These are phyloP conservation scores for Botrytis byssoidea DNA, from an alignment of 2,329 filamentous ascomycete genomes.

Conservation along the genomic window DNA sequence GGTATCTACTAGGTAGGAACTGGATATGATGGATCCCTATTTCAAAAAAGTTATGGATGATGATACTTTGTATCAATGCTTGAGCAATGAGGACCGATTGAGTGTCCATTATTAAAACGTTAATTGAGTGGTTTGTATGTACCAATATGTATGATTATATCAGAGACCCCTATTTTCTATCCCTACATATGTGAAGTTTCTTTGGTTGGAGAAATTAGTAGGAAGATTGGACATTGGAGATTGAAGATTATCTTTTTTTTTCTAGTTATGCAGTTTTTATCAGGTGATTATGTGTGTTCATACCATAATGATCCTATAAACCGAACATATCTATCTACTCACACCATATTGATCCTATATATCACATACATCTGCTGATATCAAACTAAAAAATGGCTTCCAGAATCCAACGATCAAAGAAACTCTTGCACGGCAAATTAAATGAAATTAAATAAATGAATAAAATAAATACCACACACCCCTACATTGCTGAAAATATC, in stretches of 20 bases:
- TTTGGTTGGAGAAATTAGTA: not conserved
- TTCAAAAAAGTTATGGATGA: not conserved
- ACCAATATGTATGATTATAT: not conserved
- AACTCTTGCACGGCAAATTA: not conserved
- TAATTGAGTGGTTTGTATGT: not conserved
- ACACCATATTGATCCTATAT: not conserved
- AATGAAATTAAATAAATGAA: not conserved
- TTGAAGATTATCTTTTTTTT: not conserved
- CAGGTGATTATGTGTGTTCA: not conserved
- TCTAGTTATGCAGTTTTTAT: not conserved
- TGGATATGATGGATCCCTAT: not conserved
- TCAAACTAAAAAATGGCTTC: not conserved
- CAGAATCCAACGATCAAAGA: not conserved
- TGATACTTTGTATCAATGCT: not conserved
- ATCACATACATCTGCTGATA: not conserved
- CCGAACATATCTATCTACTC: not conserved
- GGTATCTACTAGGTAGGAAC: not conserved
- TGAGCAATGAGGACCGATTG: not conserved
- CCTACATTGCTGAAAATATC: not conserved
- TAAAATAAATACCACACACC: too few species aligned
- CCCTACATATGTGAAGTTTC: not conserved
- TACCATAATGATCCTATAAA: not conserved
- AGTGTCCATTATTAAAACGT: not conserved
- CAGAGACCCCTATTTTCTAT: not conserved
- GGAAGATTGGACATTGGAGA: not conserved